These are phyloP conservation scores for Phytomonas sp. DNA, from an alignment of 208 protist species.

Conservation along the genomic window DNA sequence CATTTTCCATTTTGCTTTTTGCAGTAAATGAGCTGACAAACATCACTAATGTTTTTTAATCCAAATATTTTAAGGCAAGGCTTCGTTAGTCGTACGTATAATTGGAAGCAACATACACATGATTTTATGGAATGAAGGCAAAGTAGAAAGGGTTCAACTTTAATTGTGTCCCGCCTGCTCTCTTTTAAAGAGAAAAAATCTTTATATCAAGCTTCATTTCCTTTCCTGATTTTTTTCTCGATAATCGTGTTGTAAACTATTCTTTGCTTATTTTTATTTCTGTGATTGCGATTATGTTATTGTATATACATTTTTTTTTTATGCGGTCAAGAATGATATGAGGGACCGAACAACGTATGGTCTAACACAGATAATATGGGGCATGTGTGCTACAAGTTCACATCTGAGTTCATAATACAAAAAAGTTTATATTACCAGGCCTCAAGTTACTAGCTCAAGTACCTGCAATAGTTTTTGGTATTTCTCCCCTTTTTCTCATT, in stretches of 20 bases:
- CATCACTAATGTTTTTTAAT: not conserved
- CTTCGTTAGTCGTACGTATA: not conserved
- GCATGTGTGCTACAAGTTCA: not conserved
- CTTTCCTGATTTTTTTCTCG: not conserved
- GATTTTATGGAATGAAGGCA: not conserved
- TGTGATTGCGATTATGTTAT: not conserved
- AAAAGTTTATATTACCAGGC: not conserved
- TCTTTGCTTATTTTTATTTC: not conserved
- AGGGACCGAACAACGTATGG: not conserved
- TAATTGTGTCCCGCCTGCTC: not conserved
- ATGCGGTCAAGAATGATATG: not conserved
- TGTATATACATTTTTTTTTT: not conserved
- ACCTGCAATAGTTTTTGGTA: not conserved
- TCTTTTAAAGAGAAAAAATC: not conserved
- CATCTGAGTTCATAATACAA: not conserved
- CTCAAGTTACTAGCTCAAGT: not conserved
- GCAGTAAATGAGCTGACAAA: not conserved
- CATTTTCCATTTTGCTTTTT: not conserved
- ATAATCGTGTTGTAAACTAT: not conserved
- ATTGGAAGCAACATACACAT: slow-evolving; percentile 6
- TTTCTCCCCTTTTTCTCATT: not conserved
- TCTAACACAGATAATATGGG: not conserved
- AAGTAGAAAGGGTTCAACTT: not conserved
- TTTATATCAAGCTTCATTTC: not conserved
- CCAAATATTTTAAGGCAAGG: not conserved